Evolutionary conservation across 495 filamentous ascomycete genomes (phyloP).

Genomic region (Pyrenula massariospora): DNA sequence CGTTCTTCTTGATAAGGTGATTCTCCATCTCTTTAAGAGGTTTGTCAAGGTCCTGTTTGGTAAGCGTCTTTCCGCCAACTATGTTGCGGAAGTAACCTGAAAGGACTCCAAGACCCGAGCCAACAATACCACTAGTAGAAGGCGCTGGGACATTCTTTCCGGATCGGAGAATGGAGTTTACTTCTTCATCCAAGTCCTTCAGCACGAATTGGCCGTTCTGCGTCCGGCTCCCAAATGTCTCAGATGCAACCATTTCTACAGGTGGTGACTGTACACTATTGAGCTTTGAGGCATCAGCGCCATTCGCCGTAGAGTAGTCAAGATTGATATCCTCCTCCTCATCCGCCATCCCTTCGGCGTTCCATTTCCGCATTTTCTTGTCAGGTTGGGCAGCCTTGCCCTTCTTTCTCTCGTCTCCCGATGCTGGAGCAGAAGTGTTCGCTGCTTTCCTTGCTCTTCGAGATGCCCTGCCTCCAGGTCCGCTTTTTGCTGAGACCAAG

Average conservation of each 20-base stretch:
- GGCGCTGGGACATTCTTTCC: constrained; percentile 56
- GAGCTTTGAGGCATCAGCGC: constrained; percentile 33
- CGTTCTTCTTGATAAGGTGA: constrained; percentile 90
- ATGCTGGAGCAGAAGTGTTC: constrained; percentile 58
- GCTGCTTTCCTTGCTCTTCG: constrained; percentile 72
- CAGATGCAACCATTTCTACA: constrained; percentile 62
- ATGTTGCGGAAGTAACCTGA: constrained; percentile 85
- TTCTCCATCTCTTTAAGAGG: constrained; percentile 93
- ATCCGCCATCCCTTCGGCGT: constrained; percentile 75
- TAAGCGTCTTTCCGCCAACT: constrained; percentile 84
- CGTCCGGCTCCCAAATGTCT: constrained; percentile 73
- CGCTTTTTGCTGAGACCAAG: constrained; percentile 58
- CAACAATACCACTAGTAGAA: constrained; percentile 54
- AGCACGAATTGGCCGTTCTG: constrained; percentile 86
- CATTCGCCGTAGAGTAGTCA: constrained; percentile 69
- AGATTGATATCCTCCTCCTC: constrained; percentile 72
- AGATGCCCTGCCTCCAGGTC: constrained; percentile 63
- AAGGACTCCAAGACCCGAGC: constrained; percentile 65
- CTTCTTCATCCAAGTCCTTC: constrained; percentile 85
- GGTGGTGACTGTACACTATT: constrained; percentile 30
- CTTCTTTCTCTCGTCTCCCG: constrained; percentile 67
- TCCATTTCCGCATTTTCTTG: constrained; percentile 77
- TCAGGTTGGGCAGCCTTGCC: constrained; percentile 43
- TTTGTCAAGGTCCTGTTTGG: constrained; percentile 76
- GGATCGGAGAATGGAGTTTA: constrained; percentile 65